Evolutionary conservation across 495 filamentous ascomycete genomes (phyloP), one percentile per base, ranked within the genome.

Genomic region (Zalerion maritima): DNA sequence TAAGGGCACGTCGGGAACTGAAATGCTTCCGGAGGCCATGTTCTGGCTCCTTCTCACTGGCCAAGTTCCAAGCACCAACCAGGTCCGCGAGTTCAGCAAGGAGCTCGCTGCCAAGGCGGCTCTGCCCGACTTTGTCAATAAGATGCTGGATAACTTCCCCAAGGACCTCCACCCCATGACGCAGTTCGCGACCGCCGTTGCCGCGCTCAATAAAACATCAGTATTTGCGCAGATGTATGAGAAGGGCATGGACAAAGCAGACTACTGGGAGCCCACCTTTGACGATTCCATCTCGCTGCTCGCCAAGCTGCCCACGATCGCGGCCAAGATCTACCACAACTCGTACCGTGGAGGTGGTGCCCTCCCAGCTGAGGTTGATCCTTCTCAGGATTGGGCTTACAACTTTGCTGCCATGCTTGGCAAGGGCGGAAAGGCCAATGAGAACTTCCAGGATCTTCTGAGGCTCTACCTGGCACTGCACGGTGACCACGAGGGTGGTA

Each of bases 21-120:
- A 97, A 62, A 96, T 96, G 91, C 75, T 97, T 2, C 89, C 89
- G 21, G 89, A 97, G 57, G 76, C 85, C 48, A 96, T 97, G 89
- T 97, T 97, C 69, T 97, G 89, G 89, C 77, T 97, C 15, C 76
- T 97, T 10, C 58, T 97, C 36, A 97, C 89, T 6, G 91, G 89
- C 34, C 67, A 87, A 53, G 81, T 97, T 14, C 89, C 89, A 6
- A 79, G 78, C 2, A 77, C 75, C 14, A 51, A 54, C 20, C 89
- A 97, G 54, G 69, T 84, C 29, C 81, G 89, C 41, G 58, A 59
- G 24, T 73, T 97, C 39, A 89, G 81, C 22, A 67, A 73, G 22
- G 80, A 92, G 50, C 67, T 94, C 14, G 89, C 89, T 22, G 80
- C 86, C 53, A 77, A 94, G 50, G 75, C 78, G 17, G 55, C 64